Evolutionary conservation across 108 stramenopile genomes (phyloP).

Genomic region (Cyclotella atomus): DNA sequence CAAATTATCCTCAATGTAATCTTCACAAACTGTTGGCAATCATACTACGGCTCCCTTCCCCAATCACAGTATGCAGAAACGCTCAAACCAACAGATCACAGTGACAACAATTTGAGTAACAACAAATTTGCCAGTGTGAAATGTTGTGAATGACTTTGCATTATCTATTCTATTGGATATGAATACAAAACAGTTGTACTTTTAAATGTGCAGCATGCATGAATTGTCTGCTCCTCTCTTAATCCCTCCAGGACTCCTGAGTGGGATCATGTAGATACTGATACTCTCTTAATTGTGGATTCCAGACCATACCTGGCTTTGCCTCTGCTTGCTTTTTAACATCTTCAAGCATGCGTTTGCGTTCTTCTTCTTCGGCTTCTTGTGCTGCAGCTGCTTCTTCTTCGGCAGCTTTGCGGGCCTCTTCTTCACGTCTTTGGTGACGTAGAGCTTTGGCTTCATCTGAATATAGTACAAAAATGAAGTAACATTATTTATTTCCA

Average conservation of each 20-base stretch:
- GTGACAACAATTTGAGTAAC: no score
- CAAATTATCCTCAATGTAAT: no score
- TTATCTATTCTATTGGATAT: conserved; percentile 7
- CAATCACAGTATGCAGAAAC: no score
- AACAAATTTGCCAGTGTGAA: no score
- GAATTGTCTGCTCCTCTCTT: background rate
- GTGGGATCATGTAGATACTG: conserved; percentile 72
- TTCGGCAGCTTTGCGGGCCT: conserved; percentile 35
- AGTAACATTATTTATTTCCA: background rate
- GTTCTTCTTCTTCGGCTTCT: conserved; percentile 56
- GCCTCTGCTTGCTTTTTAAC: conserved; percentile 73
- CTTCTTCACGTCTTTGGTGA: conserved; percentile 47
- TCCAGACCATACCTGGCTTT: conserved; percentile 86
- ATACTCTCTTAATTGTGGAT: conserved; percentile 78
- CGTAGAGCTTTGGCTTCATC: conserved; percentile 55
- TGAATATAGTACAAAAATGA: conserved; percentile 8
- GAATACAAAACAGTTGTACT: background rate
- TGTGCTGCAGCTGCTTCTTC: conserved; percentile 40
- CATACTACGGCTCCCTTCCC: no score
- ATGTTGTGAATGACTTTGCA: no score
- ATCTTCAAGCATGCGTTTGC: conserved; percentile 57
- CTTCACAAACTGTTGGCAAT: no score
- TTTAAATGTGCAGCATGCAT: background rate
- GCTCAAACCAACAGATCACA: no score
- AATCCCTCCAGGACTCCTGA: conserved; percentile 89